Percentiles rank a stretch among this genome's conserved stretches.
These are phyloP conservation scores for Exophiala bonariae DNA, from an alignment of 2,329 filamentous ascomycete genomes.

Conservation along the genomic window DNA sequence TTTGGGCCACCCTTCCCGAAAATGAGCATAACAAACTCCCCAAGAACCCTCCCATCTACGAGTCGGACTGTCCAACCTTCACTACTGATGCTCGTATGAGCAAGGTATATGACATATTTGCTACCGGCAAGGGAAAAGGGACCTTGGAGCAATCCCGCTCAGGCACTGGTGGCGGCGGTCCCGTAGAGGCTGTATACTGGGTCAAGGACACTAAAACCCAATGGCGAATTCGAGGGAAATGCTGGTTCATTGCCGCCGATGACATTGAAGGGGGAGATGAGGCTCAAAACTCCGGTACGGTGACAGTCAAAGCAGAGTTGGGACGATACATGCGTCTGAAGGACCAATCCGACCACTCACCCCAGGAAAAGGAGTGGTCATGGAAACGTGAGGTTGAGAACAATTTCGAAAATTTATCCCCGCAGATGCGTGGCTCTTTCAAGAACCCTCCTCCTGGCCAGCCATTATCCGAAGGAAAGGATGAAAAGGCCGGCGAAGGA, in stretches of 20 bases:
- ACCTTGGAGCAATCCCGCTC: conserved; percentile 41
- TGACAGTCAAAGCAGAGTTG: conserved; percentile 62
- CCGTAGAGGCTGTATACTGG: conserved; percentile 87
- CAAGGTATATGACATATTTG: conserved; percentile 73
- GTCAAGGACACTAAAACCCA: conserved; percentile 68
- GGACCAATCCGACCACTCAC: conserved; percentile 25
- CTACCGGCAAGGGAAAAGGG: conserved; percentile 48
- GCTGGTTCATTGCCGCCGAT: conserved; percentile 74
- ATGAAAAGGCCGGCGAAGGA: conserved; percentile 42
- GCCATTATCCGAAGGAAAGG: conserved; percentile 54
- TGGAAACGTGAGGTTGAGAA: conserved; percentile 79
- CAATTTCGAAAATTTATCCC: conserved; percentile 87
- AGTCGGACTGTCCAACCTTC: conserved; percentile 76
- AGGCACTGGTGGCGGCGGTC: conserved; percentile 63
- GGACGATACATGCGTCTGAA: conserved; percentile 56
- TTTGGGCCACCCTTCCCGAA: conserved; percentile 70
- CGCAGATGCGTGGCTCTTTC: conserved; percentile 74
- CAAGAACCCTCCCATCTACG: conserved; percentile 68
- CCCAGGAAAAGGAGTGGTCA: conserved; percentile 60
- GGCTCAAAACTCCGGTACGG: conserved; percentile 54
- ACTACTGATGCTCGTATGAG: conserved; percentile 88
- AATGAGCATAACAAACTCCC: conserved; percentile 73
- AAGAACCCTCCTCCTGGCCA: conserved; percentile 70
- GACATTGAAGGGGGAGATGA: conserved; percentile 52
- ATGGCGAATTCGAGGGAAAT: conserved; percentile 79